Conservation (phyloP, 208 protist species). For the Wallacemonas sp. region DNA sequence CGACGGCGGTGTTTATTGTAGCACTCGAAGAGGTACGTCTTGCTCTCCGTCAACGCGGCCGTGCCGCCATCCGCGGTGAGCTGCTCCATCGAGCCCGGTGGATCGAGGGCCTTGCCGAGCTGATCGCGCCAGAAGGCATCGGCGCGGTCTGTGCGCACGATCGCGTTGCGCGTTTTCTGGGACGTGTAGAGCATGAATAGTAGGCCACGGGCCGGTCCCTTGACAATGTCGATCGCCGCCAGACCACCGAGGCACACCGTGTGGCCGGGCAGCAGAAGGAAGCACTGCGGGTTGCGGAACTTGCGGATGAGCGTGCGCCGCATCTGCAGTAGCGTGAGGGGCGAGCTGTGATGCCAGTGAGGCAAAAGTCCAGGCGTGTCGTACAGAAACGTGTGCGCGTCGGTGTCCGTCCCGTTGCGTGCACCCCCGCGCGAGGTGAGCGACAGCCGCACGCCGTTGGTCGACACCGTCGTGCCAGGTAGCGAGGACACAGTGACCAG, state of each 20-base stretch:
- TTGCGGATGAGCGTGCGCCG: conserved; percentile 85
- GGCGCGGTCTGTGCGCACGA: conserved; percentile 67
- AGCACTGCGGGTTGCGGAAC: conserved; percentile 87
- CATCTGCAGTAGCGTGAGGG: conserved; percentile 87
- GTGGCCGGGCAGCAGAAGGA: conserved; percentile 76
- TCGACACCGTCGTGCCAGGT: conserved; percentile 85
- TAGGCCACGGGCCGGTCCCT: conserved; percentile 62
- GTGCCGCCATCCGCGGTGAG: conserved; percentile 27
- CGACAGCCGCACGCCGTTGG: conserved; percentile 74
- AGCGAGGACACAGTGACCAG: conserved; percentile 88
- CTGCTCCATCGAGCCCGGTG: conserved; percentile 82
- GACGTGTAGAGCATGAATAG: conserved; percentile 91
- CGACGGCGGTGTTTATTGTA: conserved; percentile 66
- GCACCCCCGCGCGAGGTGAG: conserved; percentile 8
- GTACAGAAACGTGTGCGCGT: conserved; percentile 61
- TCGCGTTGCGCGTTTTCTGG: conserved; percentile 78
- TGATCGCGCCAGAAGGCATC: conserved; percentile 85
- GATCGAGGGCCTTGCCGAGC: conserved; percentile 73
- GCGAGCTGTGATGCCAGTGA: conserved; percentile 83
- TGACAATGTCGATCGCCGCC: conserved; percentile 84
- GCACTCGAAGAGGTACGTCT: conserved; percentile 89
- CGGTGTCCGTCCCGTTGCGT: conserved; percentile 11
- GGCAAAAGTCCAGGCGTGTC: conserved; percentile 89
- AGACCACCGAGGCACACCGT: conserved; percentile 84
- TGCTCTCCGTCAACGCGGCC: conserved; percentile 55